Conservation (phyloP, 2,329 filamentous ascomycete species). For the Didymella pomorum region DNA sequence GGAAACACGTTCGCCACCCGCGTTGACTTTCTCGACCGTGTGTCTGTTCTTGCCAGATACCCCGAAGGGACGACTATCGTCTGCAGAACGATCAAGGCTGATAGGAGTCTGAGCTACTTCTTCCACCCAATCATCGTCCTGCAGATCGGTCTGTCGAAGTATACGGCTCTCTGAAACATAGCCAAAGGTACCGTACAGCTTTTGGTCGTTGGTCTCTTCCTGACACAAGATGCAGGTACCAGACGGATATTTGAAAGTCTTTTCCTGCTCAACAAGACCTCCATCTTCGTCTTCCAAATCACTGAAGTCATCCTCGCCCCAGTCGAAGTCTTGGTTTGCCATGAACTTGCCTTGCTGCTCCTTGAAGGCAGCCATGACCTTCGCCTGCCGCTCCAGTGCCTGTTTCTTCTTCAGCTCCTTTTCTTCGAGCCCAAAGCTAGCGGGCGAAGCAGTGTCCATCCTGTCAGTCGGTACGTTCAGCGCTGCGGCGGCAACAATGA, state of each 20-base stretch:
- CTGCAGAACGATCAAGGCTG: slow-evolving; percentile 85
- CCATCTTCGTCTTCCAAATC: slow-evolving; percentile 73
- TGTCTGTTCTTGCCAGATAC: slow-evolving; percentile 86
- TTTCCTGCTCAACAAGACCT: slow-evolving; percentile 68
- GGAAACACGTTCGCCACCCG: slow-evolving; percentile 73
- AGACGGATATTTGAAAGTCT: slow-evolving; percentile 86
- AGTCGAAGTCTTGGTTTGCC: slow-evolving; percentile 86
- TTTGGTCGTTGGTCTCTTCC: slow-evolving; percentile 89
- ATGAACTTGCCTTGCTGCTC: slow-evolving; percentile 96
- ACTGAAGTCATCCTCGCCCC: slow-evolving; percentile 82
- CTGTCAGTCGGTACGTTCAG: slow-evolving; percentile 74
- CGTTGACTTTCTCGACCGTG: slow-evolving; percentile 76
- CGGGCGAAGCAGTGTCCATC: slow-evolving; percentile 84
- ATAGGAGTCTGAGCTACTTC: slow-evolving; percentile 81
- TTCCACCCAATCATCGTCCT: slow-evolving; percentile 81
- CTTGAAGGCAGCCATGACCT: slow-evolving; percentile 97
- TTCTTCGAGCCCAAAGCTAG: slow-evolving; percentile 66
- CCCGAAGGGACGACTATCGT: slow-evolving; percentile 85
- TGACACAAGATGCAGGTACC: slow-evolving; percentile 97
- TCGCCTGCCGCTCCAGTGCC: slow-evolving; percentile 86
- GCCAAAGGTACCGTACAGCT: slow-evolving; percentile 91
- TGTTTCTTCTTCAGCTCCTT: slow-evolving; percentile 89
- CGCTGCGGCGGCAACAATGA: slow-evolving; percentile 70
- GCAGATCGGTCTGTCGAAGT: slow-evolving; percentile 82
- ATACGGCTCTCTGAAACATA: slow-evolving; percentile 87